A percentile compares a stretch with the other conserved stretches of the same genome.
Conservation (phyloP, 1,139 yeast species). For the Zygosaccharomyces pseudobailii region DNA sequence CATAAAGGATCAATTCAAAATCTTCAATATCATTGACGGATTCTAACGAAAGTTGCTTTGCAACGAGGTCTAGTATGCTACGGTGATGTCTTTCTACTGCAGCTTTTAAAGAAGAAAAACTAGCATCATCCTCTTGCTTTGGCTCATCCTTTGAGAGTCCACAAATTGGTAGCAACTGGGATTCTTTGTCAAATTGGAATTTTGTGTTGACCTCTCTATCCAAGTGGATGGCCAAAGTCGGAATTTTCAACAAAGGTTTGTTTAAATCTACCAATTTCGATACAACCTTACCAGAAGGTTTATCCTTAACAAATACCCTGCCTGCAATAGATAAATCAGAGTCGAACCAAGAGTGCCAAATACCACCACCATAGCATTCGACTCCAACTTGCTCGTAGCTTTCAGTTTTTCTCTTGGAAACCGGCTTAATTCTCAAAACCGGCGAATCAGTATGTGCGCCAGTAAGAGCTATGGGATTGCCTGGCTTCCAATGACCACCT, state of each 20-base stretch:
- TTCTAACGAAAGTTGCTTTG: slow-evolving; percentile 53
- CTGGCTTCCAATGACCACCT: slow-evolving; percentile 70
- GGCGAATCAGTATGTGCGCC: slow-evolving; percentile 98
- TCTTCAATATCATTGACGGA: slow-evolving; percentile 63
- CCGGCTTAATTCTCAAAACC: slow-evolving; percentile 86
- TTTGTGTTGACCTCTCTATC: slow-evolving; percentile 71
- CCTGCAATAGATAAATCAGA: slow-evolving; percentile 92
- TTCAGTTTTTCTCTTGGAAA: slow-evolving; percentile 63
- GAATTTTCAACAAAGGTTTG: slow-evolving; percentile 83
- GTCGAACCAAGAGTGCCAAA: slow-evolving; percentile 87
- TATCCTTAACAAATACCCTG: slow-evolving; percentile 64
- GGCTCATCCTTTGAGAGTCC: slow-evolving; percentile 44
- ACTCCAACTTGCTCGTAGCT: slow-evolving; percentile 90
- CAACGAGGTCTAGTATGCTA: slow-evolving; percentile 63
- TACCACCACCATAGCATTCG: slow-evolving; percentile 92
- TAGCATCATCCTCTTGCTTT: slow-evolving; percentile 40
- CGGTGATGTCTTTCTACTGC: slow-evolving; percentile 73
- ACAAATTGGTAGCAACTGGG: slow-evolving; percentile 80
- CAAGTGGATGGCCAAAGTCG: slow-evolving; percentile 91
- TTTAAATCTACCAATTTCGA: slow-evolving; percentile 74
- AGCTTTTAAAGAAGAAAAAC: slow-evolving; percentile 58
- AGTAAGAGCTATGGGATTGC: slow-evolving; percentile 78
- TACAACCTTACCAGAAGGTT: slow-evolving; percentile 45
- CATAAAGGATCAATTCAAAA: slow-evolving; percentile 84
- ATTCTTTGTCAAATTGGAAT: slow-evolving; percentile 86